phyloP scores from a whole-genome alignment of 208 protist species.

The Leishmania gerbilli region DNA sequence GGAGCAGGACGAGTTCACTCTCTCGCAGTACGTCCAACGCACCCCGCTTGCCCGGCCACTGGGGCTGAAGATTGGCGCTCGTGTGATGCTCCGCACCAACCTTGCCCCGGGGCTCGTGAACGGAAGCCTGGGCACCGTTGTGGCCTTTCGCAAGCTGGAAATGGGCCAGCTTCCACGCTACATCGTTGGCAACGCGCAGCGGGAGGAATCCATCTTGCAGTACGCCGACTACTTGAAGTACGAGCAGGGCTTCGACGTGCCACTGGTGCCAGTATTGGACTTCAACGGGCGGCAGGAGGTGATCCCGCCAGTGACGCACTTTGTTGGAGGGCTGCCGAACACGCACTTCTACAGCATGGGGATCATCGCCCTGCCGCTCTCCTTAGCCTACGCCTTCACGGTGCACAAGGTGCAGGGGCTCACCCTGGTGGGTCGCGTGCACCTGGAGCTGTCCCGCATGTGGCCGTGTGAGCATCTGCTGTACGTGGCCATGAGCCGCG shows the following conservation, averaged over 20 bases:
- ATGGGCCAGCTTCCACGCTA: slow-evolving; percentile 51
- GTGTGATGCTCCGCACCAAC: slow-evolving; percentile 88
- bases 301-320: slow-evolving; percentile 67
- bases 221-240: slow-evolving; percentile 74
- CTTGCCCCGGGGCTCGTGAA: slow-evolving; percentile 77
- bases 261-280: slow-evolving; percentile 75
- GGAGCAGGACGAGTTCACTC: slow-evolving; percentile 70
- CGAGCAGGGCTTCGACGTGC: slow-evolving; percentile 56
- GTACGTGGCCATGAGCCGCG: slow-evolving; percentile 90
- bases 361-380: slow-evolving; percentile 75
- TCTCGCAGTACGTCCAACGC: slow-evolving; percentile 61
- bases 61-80: slow-evolving; percentile 67
- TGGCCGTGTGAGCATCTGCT: slow-evolving; percentile 89
- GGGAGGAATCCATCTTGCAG: slow-evolving; percentile 40
- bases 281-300: slow-evolving; percentile 60
- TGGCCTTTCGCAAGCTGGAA: slow-evolving; percentile 65
- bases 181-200: slow-evolving; percentile 34
- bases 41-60: slow-evolving; percentile 57
- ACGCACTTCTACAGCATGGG: slow-evolving; percentile 74
- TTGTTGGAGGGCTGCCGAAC: slow-evolving; percentile 70
- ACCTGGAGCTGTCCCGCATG: slow-evolving; percentile 88
- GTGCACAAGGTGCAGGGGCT: slow-evolving; percentile 93
- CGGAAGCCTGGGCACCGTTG: slow-evolving; percentile 84
- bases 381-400: slow-evolving; percentile 90
- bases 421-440: slow-evolving; percentile 80